Percentiles rank a stretch among this genome's conserved stretches.
Evolutionary conservation across 495 filamentous ascomycete genomes (phyloP).

Genomic region (Daldinia caldariorum): DNA sequence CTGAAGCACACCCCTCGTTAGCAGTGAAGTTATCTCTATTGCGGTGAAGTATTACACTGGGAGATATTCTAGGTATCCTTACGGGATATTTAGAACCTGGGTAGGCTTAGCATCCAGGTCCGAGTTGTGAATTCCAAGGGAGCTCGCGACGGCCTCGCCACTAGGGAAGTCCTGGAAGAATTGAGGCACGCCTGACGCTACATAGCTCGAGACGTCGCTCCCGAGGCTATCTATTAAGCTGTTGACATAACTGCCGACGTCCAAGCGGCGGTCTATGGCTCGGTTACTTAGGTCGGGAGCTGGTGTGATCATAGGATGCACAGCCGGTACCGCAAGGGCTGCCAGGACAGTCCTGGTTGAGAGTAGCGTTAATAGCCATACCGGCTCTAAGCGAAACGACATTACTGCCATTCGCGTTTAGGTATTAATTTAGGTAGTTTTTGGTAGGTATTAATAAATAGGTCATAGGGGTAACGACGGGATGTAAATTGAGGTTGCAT

Average conservation of each 20-base stretch:
- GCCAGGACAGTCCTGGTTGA: constrained; percentile 20
- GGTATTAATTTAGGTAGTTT: constrained; percentile 1
- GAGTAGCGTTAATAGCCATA: constrained; percentile 36
- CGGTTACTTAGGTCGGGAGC: constrained; percentile 52
- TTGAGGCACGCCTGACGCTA: constrained; percentile 70
- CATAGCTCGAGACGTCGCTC: constrained; percentile 64
- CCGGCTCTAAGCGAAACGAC: background rate
- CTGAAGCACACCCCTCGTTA: constrained; percentile 43
- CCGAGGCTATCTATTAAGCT: constrained; percentile 59
- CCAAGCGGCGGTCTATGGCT: constrained; percentile 47
- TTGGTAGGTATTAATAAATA: no score
- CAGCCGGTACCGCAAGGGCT: constrained; percentile 29
- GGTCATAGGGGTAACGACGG: background rate
- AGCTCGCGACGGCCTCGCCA: constrained; percentile 65
- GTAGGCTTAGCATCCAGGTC: constrained; percentile 71
- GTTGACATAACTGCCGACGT: constrained; percentile 58
- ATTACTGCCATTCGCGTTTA: constrained; percentile 16
- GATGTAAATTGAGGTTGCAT: constrained; percentile 6
- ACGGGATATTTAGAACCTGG: constrained; percentile 76
- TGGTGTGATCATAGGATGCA: constrained; percentile 61
- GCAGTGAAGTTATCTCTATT: background rate
- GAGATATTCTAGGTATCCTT: constrained; percentile 12
- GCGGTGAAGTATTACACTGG: background rate
- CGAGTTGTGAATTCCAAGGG: constrained; percentile 64
- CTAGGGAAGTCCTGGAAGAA: constrained; percentile 75